These are phyloP conservation scores for Aspergillus tamarii DNA, from an alignment of 2,329 filamentous ascomycete genomes.

Conservation along the genomic window DNA sequence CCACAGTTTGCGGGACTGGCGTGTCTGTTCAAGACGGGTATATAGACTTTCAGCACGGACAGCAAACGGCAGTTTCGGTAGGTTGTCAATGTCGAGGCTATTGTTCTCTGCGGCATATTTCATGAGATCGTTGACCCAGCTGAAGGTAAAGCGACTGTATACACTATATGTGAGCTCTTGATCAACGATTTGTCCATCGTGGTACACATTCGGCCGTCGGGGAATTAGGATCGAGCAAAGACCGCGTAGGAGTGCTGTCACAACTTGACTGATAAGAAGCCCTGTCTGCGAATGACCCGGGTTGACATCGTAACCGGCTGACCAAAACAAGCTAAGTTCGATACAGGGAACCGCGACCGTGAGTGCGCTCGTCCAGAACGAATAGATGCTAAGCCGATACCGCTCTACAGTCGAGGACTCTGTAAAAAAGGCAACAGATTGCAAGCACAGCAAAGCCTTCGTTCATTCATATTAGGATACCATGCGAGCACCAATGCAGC, in stretches of 20 bases:
- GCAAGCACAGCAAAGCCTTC: slow-evolving; percentile 31
- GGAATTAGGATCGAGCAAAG: slow-evolving; percentile 59
- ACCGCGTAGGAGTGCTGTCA: slow-evolving; percentile 35
- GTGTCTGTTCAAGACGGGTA: slow-evolving; percentile 48
- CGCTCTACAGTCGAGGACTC: slow-evolving; percentile 38
- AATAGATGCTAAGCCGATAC: slow-evolving; percentile 35
- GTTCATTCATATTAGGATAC: slow-evolving; percentile 21
- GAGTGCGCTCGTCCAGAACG: slow-evolving; percentile 34
- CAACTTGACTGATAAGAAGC: slow-evolving; percentile 55
- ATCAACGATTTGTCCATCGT: slow-evolving; percentile 64
- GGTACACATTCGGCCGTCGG: slow-evolving; percentile 68
- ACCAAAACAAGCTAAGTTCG: slow-evolving; percentile 37
- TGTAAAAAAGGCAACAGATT: slow-evolving; percentile 38
- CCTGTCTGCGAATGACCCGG: slow-evolving; percentile 38
- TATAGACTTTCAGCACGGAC: slow-evolving; percentile 57
- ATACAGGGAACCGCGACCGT: slow-evolving; percentile 25
- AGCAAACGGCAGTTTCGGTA: slow-evolving; percentile 63
- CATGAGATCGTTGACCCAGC: slow-evolving; percentile 64
- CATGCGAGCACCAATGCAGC: neutral
- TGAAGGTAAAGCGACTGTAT: slow-evolving; percentile 65
- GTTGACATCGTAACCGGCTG: slow-evolving; percentile 20
- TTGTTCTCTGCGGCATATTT: slow-evolving; percentile 59
- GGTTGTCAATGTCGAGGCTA: slow-evolving; percentile 63
- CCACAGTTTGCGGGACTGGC: slow-evolving; percentile 55
- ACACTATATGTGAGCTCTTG: slow-evolving; percentile 64